Base-by-base conservation (phyloP, 2,329 filamentous ascomycete genomes). In the Alternaria solani region DNA sequence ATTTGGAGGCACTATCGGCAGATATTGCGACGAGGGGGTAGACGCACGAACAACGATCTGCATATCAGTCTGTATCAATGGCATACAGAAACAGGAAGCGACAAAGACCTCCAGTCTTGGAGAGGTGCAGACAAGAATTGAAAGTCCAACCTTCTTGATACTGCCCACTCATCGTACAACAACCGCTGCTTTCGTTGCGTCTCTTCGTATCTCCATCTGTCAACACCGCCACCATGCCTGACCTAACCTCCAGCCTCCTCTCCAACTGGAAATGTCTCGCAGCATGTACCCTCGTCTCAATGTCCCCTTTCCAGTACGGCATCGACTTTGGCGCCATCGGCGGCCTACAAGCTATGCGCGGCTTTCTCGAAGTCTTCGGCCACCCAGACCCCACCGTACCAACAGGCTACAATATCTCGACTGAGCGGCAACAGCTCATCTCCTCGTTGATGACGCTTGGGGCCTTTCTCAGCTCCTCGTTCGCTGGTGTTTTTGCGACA, bases 301-400 rank as follows among this genome's bases (percentile, higher is more conserved):
- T 85, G 71, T 82, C 80, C 23, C 82, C 83, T 0, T 85, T 85
- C 62, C 83, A 85, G 59, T 85, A 85, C 68, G 83, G 83, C 28
- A 73, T 83, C 43, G 82, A 85, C 62, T 85, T 85, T 64, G 82
- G 83, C 23, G 72, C 84, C 23, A 85, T 85, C 51, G 81, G 81
- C 26, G 82, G 83, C 39, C 66, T 85, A 1, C 83, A 85, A 69
- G 83, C 83, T 60, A 85, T 84, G 83, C 70, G 76, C 2, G 83
- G 82, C 14, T 85, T 85, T 51, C 76, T 84, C 5, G 72, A 80
- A 70, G 62, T 77, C 30, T 79, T 75, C 51, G 75, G 76, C 5
- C 66, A 77, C 52, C 38, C 55, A 20, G 69, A 73, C 64, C 59
- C 80, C 61, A 3, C 42, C 1, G 57, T 42, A 3, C 60, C 77